Conservation (phyloP, 768 basidiomycete genomes). For the Epithele typhae region DNA sequence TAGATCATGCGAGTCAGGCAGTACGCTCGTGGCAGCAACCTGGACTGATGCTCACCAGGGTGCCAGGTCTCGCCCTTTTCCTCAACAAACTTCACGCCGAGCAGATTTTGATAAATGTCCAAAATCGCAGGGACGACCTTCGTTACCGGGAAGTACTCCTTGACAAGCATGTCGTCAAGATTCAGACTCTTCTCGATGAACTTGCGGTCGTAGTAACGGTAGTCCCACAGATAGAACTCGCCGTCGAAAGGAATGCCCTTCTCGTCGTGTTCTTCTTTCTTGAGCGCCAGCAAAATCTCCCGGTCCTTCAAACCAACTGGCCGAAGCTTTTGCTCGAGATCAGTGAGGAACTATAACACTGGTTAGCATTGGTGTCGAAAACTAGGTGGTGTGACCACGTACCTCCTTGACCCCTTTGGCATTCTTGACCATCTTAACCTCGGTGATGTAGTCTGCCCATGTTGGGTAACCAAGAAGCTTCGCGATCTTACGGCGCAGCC, state of each 20-base stretch:
- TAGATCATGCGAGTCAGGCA: too few relatives aligned
- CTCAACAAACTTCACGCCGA: slow-evolving; percentile 65
- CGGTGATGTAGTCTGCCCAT: slow-evolving; percentile 83
- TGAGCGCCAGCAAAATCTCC: slow-evolving; percentile 62
- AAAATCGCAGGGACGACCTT: slow-evolving; percentile 81
- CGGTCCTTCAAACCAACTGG: slow-evolving; percentile 70
- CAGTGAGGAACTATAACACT: slow-evolving; percentile 65
- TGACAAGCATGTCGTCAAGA: slow-evolving; percentile 74
- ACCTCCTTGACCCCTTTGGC: slow-evolving; percentile 58
- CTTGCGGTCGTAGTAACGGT: slow-evolving; percentile 66
- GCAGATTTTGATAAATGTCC: slow-evolving; percentile 76
- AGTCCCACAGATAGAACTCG: slow-evolving; percentile 82
- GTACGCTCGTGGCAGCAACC: too few relatives aligned
- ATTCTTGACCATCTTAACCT: slow-evolving; percentile 82
- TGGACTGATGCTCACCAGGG: slow-evolving; percentile 44
- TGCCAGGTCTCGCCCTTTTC: slow-evolving; percentile 73
- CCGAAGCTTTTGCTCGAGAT: slow-evolving; percentile 67
- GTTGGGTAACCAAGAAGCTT: slow-evolving; percentile 66
- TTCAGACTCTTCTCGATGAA: slow-evolving; percentile 62
- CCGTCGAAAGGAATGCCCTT: slow-evolving; percentile 61
- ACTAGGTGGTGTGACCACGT: slow-evolving; percentile 7
- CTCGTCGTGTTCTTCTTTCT: slow-evolving; percentile 66
- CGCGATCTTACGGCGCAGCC: slow-evolving; percentile 67
- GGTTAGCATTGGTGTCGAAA: neutral
- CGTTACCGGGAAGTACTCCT: slow-evolving; percentile 87